phyloP scores from a whole-genome alignment of 75 land plant species.

The Sequoiadendron giganteum region DNA sequence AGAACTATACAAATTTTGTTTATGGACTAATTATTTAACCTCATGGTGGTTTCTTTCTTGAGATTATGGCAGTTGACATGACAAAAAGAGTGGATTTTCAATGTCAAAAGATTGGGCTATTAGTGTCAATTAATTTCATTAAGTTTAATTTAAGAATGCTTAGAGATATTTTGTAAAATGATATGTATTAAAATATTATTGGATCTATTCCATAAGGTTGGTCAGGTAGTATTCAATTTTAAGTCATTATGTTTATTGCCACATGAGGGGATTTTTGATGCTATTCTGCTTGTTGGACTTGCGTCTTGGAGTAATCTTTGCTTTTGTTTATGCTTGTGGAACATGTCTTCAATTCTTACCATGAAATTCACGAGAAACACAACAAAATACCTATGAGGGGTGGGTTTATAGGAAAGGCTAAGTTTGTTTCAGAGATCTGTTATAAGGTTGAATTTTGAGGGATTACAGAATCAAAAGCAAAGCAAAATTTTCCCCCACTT shows the following conservation, averaged over 20 bases:
- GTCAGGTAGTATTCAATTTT: not conserved
- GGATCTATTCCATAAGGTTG: not conserved
- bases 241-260: not conserved
- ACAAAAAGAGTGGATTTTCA: not conserved
- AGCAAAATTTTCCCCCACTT: not conserved
- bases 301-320: not conserved
- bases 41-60: too few relatives aligned
- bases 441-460: not conserved
- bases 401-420: not conserved
- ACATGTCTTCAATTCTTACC: not conserved
- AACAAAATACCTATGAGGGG: not conserved
- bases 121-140: not conserved
- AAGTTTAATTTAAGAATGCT: not conserved
- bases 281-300: not conserved
- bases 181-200: not conserved
- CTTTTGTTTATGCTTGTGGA: not conserved
- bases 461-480: not conserved
- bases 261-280: not conserved
- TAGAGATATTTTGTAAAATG: not conserved
- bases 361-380: not conserved
- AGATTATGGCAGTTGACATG: not conserved
- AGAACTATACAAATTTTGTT: too few relatives aligned
- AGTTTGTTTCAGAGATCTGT: not conserved
- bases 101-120: not conserved
- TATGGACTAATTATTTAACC: too few relatives aligned